phyloP scores from a whole-genome alignment of 2,329 filamentous ascomycete species.

The Colletotrichum graminicola region DNA sequence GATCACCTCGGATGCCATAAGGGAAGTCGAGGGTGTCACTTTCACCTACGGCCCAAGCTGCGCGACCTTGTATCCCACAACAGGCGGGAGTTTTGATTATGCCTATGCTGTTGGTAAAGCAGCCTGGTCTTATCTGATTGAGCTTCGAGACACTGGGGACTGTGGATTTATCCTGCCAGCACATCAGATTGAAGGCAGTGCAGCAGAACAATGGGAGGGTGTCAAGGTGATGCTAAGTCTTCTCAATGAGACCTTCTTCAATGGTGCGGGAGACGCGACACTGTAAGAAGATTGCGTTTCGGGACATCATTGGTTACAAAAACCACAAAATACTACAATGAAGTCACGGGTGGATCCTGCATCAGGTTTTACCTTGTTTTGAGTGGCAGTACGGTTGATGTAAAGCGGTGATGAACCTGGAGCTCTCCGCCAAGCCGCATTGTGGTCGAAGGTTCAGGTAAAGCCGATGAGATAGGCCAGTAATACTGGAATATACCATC shows the following conservation, averaged over 20 bases:
- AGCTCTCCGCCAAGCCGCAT: no score
- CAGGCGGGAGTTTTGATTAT: constrained; percentile 49
- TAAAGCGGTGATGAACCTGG: background rate
- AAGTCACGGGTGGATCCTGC: background rate
- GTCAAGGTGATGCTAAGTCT: constrained; percentile 50
- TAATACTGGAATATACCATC: no score
- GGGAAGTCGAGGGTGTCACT: constrained; percentile 44
- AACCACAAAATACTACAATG: background rate
- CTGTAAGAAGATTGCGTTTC: background rate
- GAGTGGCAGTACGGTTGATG: background rate
- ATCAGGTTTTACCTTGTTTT: background rate
- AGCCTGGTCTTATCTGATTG: constrained; percentile 55
- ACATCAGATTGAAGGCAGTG: constrained; percentile 52
- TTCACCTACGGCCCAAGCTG: constrained; percentile 55
- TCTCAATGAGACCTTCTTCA: constrained; percentile 52
- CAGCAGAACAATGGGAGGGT: constrained; percentile 52
- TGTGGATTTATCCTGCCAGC: constrained; percentile 55
- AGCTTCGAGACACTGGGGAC: constrained; percentile 51
- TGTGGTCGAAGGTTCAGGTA: no score
- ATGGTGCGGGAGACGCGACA: constrained; percentile 42
- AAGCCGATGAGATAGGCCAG: no score
- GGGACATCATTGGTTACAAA: background rate
- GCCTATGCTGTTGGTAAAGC: constrained; percentile 45
- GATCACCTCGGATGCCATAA: constrained; percentile 23
- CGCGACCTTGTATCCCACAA: constrained; percentile 52